Evolutionary conservation across 2,329 filamentous ascomycete genomes (phyloP).

Genomic region (Diaporthe amygdali): DNA sequence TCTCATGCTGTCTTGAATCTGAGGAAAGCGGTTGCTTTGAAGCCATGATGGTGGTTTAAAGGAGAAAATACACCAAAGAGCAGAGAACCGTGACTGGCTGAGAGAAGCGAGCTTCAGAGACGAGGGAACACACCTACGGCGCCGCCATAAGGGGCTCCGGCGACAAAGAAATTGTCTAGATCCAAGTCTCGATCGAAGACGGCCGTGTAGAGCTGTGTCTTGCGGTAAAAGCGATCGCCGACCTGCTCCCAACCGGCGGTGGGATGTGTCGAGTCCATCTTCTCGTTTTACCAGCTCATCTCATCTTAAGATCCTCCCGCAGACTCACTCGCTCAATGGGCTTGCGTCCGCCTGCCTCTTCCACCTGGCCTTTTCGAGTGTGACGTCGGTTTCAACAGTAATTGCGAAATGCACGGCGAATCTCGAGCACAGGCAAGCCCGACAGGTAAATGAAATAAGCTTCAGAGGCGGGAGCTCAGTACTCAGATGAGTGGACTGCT

Average conservation of each 20-base stretch:
- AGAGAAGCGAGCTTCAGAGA: background rate
- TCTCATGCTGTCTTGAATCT: background rate
- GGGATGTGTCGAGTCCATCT: slow-evolving; percentile 66
- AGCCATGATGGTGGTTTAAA: background rate
- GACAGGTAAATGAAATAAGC: background rate
- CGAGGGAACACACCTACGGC: slow-evolving; percentile 75
- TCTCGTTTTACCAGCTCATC: slow-evolving; percentile 38
- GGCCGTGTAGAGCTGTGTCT: slow-evolving; percentile 89
- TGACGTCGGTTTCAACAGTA: background rate
- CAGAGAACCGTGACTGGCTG: background rate
- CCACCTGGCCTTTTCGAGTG: background rate
- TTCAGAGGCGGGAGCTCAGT: background rate
- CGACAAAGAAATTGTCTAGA: slow-evolving; percentile 91
- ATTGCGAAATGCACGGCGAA: background rate
- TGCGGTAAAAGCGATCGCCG: slow-evolving; percentile 93
- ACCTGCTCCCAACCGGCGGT: slow-evolving; percentile 94
- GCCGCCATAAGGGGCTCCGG: slow-evolving; percentile 90
- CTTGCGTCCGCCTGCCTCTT: background rate
- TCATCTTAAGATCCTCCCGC: slow-evolving; percentile 2
- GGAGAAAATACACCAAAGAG: background rate
- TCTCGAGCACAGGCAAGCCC: background rate
- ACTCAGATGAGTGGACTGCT: background rate
- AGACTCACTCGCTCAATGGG: background rate
- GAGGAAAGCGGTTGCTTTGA: background rate
- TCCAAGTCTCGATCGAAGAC: slow-evolving; percentile 94